Evolutionary conservation across 345 rosid species (phyloP).

Genomic region (Ricinus communis): DNA sequence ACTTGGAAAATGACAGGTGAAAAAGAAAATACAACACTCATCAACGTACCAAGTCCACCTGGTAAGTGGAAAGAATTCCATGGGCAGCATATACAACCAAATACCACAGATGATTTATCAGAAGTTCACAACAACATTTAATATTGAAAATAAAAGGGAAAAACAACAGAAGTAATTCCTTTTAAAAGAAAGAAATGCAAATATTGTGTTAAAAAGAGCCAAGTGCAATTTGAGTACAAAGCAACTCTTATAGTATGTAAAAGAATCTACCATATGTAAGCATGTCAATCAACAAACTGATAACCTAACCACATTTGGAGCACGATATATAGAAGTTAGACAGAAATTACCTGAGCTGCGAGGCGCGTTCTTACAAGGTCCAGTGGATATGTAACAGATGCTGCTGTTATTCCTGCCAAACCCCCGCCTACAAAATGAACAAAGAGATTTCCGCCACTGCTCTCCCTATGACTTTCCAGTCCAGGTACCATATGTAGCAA

Average conservation of each 20-base stretch:
- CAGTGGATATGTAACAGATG: constrained; percentile 81
- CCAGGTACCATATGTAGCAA: constrained; percentile 44
- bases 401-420: constrained; percentile 93
- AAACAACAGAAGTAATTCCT: background rate
- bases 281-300: background rate
- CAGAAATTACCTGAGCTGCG: constrained; percentile 75
- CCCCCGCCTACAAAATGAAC: constrained; percentile 89
- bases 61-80: background rate
- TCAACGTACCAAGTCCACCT: background rate
- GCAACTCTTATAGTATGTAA: background rate
- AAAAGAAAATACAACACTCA: background rate
- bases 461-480: constrained; percentile 38
- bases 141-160: background rate
- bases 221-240: background rate
- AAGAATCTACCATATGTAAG: background rate
- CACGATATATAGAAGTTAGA: background rate
- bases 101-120: constrained; percentile 2
- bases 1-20: background rate
- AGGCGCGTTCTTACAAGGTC: constrained; percentile 98
- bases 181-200: background rate
- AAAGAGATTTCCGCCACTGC: constrained; percentile 33
- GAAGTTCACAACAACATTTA: background rate
- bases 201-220: background rate
- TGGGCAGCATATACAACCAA: background rate
- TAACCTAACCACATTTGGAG: background rate